Evolutionary conservation across 2,329 filamentous ascomycete species (phyloP).

Genomic region (Fusarium nelsonii): DNA sequence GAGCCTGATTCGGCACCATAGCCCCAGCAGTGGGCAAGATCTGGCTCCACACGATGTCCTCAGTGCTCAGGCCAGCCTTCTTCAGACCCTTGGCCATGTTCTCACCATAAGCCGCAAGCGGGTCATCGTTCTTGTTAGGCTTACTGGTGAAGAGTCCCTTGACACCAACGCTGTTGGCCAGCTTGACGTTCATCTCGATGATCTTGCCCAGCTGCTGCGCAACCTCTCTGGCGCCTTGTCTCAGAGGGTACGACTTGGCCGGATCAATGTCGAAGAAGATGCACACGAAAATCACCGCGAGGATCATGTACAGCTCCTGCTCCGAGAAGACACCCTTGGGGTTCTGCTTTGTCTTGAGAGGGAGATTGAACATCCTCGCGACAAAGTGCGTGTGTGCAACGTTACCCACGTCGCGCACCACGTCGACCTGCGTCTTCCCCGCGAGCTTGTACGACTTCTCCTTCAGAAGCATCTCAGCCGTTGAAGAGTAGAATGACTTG

Average conservation of each 20-base stretch:
- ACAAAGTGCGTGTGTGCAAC: constrained; percentile 74
- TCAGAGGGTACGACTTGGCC: constrained; percentile 73
- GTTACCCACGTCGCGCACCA: constrained; percentile 78
- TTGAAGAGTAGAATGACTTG: constrained; percentile 75
- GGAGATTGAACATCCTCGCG: constrained; percentile 72
- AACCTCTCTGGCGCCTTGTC: constrained; percentile 68
- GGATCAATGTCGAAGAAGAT: constrained; percentile 76
- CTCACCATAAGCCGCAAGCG: constrained; percentile 72
- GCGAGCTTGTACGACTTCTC: constrained; percentile 74
- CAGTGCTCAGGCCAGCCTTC: constrained; percentile 70
- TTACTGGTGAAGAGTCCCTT: constrained; percentile 64
- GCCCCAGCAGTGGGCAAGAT: constrained; percentile 75
- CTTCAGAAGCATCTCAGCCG: constrained; percentile 70
- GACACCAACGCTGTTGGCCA: constrained; percentile 57
- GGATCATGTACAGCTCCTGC: constrained; percentile 70
- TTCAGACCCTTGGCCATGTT: constrained; percentile 74
- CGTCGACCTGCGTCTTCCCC: constrained; percentile 71
- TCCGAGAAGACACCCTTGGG: constrained; percentile 69
- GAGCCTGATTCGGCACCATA: constrained; percentile 77
- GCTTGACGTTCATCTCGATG: constrained; percentile 75
- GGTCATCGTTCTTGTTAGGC: constrained; percentile 63
- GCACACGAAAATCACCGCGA: constrained; percentile 73
- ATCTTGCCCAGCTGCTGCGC: constrained; percentile 70
- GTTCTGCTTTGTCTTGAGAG: constrained; percentile 72
- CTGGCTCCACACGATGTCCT: constrained; percentile 78